A percentile compares a stretch with the other conserved stretches of the same genome.
Evolutionary conservation across 495 filamentous ascomycete genomes (phyloP).

Genomic region (Saxophila tyrrhenica): DNA sequence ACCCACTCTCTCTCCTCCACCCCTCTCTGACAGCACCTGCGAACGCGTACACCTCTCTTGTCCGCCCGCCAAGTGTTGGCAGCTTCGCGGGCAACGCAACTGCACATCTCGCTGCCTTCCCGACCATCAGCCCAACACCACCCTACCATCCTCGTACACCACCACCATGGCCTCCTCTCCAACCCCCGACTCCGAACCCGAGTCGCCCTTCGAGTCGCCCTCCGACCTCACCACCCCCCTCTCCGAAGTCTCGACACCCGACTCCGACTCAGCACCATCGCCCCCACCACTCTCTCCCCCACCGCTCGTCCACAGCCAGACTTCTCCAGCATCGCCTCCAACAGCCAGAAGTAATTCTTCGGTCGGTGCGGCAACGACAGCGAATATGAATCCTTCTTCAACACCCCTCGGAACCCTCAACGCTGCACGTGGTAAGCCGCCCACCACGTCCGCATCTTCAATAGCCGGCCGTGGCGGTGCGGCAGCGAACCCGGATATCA

Average conservation of each 20-base stretch:
- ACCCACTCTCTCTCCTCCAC: background rate
- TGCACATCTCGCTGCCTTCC: background rate
- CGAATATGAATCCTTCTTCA: slow-evolving; percentile 57
- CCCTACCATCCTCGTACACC: background rate
- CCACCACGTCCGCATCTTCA: slow-evolving; percentile 4
- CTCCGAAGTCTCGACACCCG: background rate
- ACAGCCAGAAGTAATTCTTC: background rate
- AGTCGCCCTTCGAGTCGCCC: background rate
- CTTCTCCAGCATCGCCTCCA: background rate
- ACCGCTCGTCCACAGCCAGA: background rate
- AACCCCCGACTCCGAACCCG: background rate
- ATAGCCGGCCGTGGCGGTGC: background rate
- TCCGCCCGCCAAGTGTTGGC: background rate
- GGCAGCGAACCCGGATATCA: slow-evolving; percentile 13
- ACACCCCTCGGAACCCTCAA: slow-evolving; percentile 72
- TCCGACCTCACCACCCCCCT: background rate
- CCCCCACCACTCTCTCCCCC: background rate
- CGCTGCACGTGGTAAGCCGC: slow-evolving; percentile 51
- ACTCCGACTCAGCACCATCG: background rate
- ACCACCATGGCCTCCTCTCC: background rate
- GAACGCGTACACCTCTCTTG: background rate
- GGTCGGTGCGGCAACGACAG: slow-evolving; percentile 2
- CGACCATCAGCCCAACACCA: background rate
- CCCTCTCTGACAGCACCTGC: background rate
- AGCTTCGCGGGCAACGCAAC: background rate